phyloP scores from a whole-genome alignment of 2,329 filamentous ascomycete genomes.

The Fusarium sp. region DNA sequence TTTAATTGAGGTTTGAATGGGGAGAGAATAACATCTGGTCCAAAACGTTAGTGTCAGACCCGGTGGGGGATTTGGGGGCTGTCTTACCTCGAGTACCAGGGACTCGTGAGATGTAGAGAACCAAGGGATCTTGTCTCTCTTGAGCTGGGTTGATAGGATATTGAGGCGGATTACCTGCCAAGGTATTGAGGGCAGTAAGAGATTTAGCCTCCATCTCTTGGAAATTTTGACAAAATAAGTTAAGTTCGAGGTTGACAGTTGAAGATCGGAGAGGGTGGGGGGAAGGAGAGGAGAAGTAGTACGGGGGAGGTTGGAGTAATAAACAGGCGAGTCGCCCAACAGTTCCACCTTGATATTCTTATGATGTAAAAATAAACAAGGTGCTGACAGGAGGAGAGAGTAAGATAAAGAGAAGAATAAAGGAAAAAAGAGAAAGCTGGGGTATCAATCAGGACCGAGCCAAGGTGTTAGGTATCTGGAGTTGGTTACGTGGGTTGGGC shows the following conservation, averaged over 20 bases:
- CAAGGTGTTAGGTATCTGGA: neutral
- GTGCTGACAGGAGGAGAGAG: neutral
- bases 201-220: constrained; percentile 80
- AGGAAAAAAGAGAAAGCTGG: neutral
- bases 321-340: constrained; percentile 1
- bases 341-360: constrained; percentile 14
- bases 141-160: constrained; percentile 83
- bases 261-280: constrained; percentile 15
- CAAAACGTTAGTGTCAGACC: constrained; percentile 24
- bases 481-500: constrained; percentile 12
- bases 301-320: constrained; percentile 23
- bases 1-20: constrained; percentile 89
- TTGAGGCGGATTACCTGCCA: constrained; percentile 87
- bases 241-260: constrained; percentile 11
- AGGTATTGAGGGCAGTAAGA: constrained; percentile 78
- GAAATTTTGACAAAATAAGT: neutral
- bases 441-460: constrained; percentile 16
- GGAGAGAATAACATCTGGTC: constrained; percentile 86
- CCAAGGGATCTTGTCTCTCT: constrained; percentile 74
- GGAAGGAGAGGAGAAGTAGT: constrained; percentile 14
- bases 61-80: constrained; percentile 11
- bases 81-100: constrained; percentile 85
- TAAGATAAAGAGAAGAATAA: neutral
- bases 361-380: neutral
- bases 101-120: constrained; percentile 92